Conservation (phyloP, 2,329 filamentous ascomycete species). For the Alternaria arbusti region DNA sequence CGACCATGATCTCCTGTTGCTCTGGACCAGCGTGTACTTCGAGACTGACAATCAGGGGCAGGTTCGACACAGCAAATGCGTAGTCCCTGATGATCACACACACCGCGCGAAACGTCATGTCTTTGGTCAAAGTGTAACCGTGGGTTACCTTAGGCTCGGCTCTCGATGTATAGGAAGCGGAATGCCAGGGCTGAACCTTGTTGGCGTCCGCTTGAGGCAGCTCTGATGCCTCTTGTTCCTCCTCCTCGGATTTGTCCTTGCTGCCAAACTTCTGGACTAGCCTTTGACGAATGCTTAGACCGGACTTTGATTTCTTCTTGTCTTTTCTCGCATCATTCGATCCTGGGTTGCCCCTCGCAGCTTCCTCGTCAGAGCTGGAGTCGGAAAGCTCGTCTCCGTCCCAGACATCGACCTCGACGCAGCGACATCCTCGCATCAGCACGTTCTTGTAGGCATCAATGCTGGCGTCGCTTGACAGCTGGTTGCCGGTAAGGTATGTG, state of each 20-base stretch:
- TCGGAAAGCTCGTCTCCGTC: conserved; percentile 66
- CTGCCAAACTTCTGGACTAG: conserved; percentile 41
- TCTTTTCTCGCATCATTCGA: conserved; percentile 29
- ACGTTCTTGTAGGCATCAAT: conserved; percentile 80
- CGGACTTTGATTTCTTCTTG: conserved; percentile 37
- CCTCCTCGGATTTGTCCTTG: conserved; percentile 34
- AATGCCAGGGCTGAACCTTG: conserved; percentile 39
- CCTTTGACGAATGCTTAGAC: conserved; percentile 43
- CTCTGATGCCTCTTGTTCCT: conserved; percentile 13
- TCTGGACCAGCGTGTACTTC: conserved; percentile 84
- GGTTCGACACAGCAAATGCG: conserved; percentile 74
- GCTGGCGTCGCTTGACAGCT: conserved; percentile 78
- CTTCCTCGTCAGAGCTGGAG: conserved; percentile 48
- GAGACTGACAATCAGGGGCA: conserved; percentile 89
- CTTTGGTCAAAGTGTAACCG: conserved; percentile 81
- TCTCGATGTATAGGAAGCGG: conserved; percentile 33
- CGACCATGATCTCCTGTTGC: conserved; percentile 91
- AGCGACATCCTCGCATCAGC: conserved; percentile 79
- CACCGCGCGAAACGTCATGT: conserved; percentile 86
- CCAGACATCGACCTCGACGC: conserved; percentile 96
- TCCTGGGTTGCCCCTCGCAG: conserved; percentile 25
- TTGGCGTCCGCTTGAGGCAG: conserved; percentile 19
- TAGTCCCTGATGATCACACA: conserved; percentile 79
- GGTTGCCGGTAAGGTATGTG: conserved; percentile 87
- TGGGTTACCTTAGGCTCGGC: conserved; percentile 82